Percentiles rank a stretch among this genome's conserved stretches.
phyloP scores from a whole-genome alignment of 257 asterid genomes.

The Ehretia macrophylla region DNA sequence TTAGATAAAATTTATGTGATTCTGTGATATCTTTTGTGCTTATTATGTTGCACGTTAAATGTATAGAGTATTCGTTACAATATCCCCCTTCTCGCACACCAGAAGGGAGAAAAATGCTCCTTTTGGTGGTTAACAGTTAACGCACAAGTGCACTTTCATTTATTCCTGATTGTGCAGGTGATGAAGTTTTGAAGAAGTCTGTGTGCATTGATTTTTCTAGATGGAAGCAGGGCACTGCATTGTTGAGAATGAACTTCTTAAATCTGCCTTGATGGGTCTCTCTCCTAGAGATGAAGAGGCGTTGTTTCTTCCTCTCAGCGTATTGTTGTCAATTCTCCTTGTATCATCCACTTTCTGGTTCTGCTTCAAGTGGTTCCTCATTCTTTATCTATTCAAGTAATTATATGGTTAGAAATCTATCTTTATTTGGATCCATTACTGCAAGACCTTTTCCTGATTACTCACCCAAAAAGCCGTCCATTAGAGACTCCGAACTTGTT shows the following conservation, averaged over 20 bases:
- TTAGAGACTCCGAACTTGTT: constrained; percentile 68
- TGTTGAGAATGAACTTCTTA: constrained; percentile 18
- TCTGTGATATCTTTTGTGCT: too few species aligned
- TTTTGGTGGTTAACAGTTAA: too few species aligned
- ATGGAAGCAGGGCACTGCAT: constrained; percentile 28
- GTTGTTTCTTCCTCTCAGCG: constrained; percentile 30
- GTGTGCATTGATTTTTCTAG: constrained; percentile 12
- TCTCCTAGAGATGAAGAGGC: constrained; percentile 63
- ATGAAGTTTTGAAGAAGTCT: constrained; percentile 32
- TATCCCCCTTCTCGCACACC: too few species aligned
- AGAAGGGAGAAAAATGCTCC: neutral
- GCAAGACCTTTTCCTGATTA: constrained; percentile 76
- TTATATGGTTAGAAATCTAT: constrained; percentile 19
- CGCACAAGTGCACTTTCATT: too few species aligned
- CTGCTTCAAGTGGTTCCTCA: constrained; percentile 28
- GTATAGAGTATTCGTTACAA: too few species aligned
- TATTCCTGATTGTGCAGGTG: constrained; percentile 27
- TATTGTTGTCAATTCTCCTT: constrained; percentile 31
- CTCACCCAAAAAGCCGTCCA: constrained; percentile 69
- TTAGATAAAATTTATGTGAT: too few species aligned
- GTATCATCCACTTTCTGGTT: constrained; percentile 22
- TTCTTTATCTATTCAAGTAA: constrained; percentile 22
- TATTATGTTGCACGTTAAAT: too few species aligned
- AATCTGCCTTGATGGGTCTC: constrained; percentile 43
- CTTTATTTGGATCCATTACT: constrained; percentile 30